Conservation (phyloP, 2,329 filamentous ascomycete species). For the Calonectria pteridis region DNA sequence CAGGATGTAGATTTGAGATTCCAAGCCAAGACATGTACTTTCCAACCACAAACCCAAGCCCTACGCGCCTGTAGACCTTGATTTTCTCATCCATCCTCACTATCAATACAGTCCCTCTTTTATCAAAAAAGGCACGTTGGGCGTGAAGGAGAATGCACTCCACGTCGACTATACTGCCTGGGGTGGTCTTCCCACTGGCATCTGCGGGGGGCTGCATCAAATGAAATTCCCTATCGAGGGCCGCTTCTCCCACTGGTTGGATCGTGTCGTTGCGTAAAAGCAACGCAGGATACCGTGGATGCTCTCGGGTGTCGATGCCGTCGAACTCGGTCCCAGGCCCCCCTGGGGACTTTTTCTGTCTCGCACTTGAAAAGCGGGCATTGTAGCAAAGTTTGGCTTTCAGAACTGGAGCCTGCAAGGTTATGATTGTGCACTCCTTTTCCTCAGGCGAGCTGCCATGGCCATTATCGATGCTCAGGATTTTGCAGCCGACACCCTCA, state of each 20-base stretch:
- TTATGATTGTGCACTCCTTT: neutral
- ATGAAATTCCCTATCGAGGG: neutral
- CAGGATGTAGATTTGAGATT: neutral
- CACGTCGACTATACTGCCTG: neutral
- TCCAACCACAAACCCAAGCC: constrained; percentile 12
- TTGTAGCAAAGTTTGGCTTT: neutral
- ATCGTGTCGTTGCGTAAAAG: neutral
- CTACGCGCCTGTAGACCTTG: neutral
- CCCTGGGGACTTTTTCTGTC: neutral
- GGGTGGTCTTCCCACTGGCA: neutral
- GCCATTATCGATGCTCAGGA: neutral
- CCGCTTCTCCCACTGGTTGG: constrained; percentile 6
- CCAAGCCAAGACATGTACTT: constrained; percentile 7
- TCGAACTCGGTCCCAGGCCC: neutral
- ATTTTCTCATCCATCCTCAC: neutral
- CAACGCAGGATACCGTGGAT: constrained; percentile 8
- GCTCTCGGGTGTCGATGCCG: constrained; percentile 5
- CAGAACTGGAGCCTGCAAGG: neutral
- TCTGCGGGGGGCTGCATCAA: too few species aligned
- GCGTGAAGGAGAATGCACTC: constrained; percentile 13
- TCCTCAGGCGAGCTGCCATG: neutral
- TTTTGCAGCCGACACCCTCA: neutral
- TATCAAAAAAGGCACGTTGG: neutral
- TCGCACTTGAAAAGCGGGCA: neutral
- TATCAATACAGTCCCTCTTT: neutral